Base-by-base conservation (phyloP, 495 filamentous ascomycete genomes). In the Margaritispora aquatica region DNA sequence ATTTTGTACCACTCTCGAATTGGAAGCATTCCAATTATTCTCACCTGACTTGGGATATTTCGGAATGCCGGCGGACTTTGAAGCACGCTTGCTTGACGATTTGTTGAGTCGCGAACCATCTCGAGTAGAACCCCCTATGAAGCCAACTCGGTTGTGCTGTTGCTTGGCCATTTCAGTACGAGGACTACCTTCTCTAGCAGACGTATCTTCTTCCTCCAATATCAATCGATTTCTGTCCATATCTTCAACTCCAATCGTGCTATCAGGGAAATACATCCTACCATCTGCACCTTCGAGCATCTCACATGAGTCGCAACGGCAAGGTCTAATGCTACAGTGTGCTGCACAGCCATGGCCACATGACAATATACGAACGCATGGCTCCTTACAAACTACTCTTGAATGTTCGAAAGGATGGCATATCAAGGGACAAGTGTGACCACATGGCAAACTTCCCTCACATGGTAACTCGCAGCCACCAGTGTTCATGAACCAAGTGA, bases 391-490 rank as follows among this genome's bases (percentile, higher is more conserved):
- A 10, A 54, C 15, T 0, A 66, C 24, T 26, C 26, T 1, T 1
- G 22, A 21, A 48, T 69, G 66, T 2, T 63, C 68, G 62, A 63
- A 76, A 59, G 79, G 74, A 65, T 84, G 81, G 54, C 81, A 84
- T 36, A 38, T 64, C 11, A 77, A 58, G 26, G 58, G 47, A 63
- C 81, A 84, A 19, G 21, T 36, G 62, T 84, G 81, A 7, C 74
- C 73, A 64, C 81, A 84, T 0, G 62, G 63, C 13, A 80, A 61
- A 17, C 11, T 60, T 29, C 75, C 74, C 2, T 23, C 57, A 61
- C 87, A 90, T 5, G 51, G 66, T 54, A 63, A 22, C 50, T 77
- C 61, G 66, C 87, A 90, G 0, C 87, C 87, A 15, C 85, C 87
- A 41, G 73, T 69, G 34, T 75, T 72, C n/a, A 73, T 73, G n/a